A percentile compares a stretch with the other conserved stretches of the same genome.
These are phyloP conservation scores for Erodium trifolium DNA, from an alignment of 441 rosid species.

Conservation along the genomic window DNA sequence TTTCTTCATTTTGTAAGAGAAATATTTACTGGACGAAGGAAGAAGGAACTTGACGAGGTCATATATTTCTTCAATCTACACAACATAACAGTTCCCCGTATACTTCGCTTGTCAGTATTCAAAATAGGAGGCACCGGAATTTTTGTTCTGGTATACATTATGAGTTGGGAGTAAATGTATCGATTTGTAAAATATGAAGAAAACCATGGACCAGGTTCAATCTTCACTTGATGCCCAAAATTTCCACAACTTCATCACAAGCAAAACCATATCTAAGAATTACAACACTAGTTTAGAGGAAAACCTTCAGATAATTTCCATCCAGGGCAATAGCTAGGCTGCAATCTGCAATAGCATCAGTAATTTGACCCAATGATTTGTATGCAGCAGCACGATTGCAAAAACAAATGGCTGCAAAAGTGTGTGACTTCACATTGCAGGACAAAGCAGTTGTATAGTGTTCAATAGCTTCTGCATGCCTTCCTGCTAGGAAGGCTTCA, in stretches of 20 bases:
- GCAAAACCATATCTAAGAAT: slow-evolving; percentile 1
- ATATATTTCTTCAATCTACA: no score
- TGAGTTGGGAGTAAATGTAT: no score
- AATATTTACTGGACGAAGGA: no score
- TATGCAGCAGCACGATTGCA: slow-evolving; percentile 96
- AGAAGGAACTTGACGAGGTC: no score
- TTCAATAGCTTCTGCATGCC: slow-evolving; percentile 69
- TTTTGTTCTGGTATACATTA: no score
- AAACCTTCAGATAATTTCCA: slow-evolving; percentile 78
- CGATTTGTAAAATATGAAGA: no score
- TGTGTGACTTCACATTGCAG: slow-evolving; percentile 66
- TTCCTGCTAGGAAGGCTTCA: slow-evolving; percentile 66
- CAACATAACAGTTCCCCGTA: no score
- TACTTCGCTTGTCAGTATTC: no score
- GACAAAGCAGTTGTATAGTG: slow-evolving; percentile 72
- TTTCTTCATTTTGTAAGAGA: no score
- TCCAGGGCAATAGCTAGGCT: slow-evolving; percentile 88
- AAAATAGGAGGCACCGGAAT: no score
- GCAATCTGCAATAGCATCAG: slow-evolving; percentile 96
- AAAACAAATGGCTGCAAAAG: slow-evolving; percentile 86
- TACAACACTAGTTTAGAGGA: slow-evolving; percentile 8
- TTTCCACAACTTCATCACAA: not conserved
- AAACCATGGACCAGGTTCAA: not conserved
- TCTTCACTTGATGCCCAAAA: not conserved
- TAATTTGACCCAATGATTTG: slow-evolving; percentile 75